Percentiles rank a stretch among this genome's conserved stretches.
These are phyloP conservation scores for Epichloe hybrida DNA, from an alignment of 2,329 filamentous ascomycete species.

Conservation along the genomic window DNA sequence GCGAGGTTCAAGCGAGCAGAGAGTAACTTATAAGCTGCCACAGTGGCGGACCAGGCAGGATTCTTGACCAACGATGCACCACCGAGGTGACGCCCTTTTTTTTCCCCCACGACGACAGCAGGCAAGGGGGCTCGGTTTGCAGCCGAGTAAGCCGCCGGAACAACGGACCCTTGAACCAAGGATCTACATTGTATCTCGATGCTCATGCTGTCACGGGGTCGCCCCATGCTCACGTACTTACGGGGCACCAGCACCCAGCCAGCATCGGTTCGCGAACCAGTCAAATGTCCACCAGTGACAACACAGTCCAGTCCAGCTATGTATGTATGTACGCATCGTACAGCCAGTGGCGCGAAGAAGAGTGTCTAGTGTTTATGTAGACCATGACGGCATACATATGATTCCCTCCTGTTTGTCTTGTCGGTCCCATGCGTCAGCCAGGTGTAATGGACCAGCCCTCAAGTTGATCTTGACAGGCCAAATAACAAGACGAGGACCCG, in stretches of 20 bases:
- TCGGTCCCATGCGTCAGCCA: too few relatives aligned
- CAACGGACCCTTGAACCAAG: slow-evolving; percentile 5
- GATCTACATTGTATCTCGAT: slow-evolving; percentile 15
- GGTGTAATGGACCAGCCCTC: background rate
- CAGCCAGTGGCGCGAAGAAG: background rate
- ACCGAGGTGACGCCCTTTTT: too few relatives aligned
- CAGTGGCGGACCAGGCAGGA: slow-evolving; percentile 13
- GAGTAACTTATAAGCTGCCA: background rate
- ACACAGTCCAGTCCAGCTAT: background rate
- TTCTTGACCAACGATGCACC: slow-evolving; percentile 5
- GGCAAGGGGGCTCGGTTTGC: slow-evolving; percentile 16
- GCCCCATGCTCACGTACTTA: too few relatives aligned
- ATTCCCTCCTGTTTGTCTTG: too few relatives aligned
- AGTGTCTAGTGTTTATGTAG: too few relatives aligned
- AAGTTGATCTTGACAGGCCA: too few relatives aligned
- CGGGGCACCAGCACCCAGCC: background rate
- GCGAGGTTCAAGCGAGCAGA: too few relatives aligned
- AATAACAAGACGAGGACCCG: too few relatives aligned
- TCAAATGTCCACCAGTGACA: background rate
- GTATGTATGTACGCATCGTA: background rate
- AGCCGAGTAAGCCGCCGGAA: slow-evolving; percentile 25
- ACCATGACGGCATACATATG: too few relatives aligned
- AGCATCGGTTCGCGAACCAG: background rate
- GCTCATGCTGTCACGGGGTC: background rate
- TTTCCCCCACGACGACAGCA: slow-evolving; percentile 2